A percentile compares a stretch with the other conserved stretches of the same genome.
These are phyloP conservation scores for Candida nanaspora DNA, from an alignment of 805 yeast genomes.

Conservation along the genomic window DNA sequence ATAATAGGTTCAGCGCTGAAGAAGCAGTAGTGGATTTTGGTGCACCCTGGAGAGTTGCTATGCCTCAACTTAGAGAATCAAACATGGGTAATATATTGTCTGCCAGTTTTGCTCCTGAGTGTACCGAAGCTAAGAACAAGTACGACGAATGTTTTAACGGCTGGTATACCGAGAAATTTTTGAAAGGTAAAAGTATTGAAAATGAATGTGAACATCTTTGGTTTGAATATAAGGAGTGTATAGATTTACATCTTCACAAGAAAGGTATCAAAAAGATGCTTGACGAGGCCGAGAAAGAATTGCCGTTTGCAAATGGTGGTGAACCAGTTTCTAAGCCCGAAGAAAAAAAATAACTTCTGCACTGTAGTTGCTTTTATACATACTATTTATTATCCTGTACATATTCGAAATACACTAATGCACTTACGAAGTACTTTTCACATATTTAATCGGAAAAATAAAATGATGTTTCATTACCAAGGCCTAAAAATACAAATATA, in stretches of 20 bases:
- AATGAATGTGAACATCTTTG: constrained; percentile 91
- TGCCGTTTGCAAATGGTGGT: constrained; percentile 77
- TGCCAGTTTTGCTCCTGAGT: constrained; percentile 94
- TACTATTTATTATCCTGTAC: background rate
- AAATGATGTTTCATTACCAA: no score
- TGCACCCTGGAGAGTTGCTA: no score
- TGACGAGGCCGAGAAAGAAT: constrained; percentile 84
- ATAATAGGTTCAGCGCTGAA: no score
- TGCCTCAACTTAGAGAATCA: background rate
- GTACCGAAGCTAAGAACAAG: constrained; percentile 75
- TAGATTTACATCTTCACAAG: constrained; percentile 59
- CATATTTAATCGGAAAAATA: background rate
- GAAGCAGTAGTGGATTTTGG: background rate
- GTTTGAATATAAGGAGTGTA: constrained; percentile 84
- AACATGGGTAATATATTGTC: constrained; percentile 69
- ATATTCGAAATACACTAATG: no score
- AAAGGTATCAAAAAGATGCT: constrained; percentile 77
- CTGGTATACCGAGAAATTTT: constrained; percentile 89
- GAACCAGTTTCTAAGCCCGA: constrained; percentile 17
- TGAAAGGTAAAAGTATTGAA: constrained; percentile 51
- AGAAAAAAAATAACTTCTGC: constrained; percentile 2
- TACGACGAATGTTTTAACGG: constrained; percentile 91
- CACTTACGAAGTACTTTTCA: background rate
- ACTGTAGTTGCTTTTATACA: background rate
- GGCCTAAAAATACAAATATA: background rate